Base-by-base conservation (phyloP, 352 stramenopile species). In the Globisporangium barbulae region DNA sequence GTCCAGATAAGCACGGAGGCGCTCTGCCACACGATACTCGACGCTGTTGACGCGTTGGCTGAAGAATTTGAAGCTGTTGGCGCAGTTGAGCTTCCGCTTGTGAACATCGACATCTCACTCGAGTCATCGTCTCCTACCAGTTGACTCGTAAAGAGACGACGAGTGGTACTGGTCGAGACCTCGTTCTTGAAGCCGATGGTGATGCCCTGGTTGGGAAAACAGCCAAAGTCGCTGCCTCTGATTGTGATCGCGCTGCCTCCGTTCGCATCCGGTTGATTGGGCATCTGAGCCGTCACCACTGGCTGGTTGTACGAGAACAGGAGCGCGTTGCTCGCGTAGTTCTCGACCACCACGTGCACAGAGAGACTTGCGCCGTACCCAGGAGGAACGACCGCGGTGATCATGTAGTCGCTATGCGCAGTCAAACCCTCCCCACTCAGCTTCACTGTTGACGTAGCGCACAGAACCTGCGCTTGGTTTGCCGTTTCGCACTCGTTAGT, bases 191-290 rank as follows among this genome's bases (percentile, higher is more conserved):
- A 85, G 3, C 63, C 71, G 69, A 88, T 88, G 8, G 68, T 61
- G 30, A 88, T 86, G 1, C 65, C 75, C 35, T 83, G 60, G 58
- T 85, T 85, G 2, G 80, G 80, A 47, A 87, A 89, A 55, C 80
- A 89, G 17, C 80, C 80, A 56, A 87, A 89, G 67, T 89, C 80
- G 35, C 71, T 78, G 2, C 80, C 80, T 22, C 76, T 74, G 52
- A 89, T 89, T 25, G 79, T 81, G 50, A 89, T 85, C 2, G 71
- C 62, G n/a, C 70, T 84, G 22, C 74, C 76, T 35, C 80, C 78
- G 64, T 89, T 89, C 37, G 80, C 80, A 50, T 89, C 80, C 0
- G 74, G 72, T 54, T 87, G 78, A 52, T 89, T 89, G 6, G 80
- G 80, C 74, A 89, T 87, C 45, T 89, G 79, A 3, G 77, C 67